Percentiles rank a stretch among this genome's conserved stretches.
Conservation (phyloP, 164 flowering plant genomes). For the Stephania cephalantha region DNA sequence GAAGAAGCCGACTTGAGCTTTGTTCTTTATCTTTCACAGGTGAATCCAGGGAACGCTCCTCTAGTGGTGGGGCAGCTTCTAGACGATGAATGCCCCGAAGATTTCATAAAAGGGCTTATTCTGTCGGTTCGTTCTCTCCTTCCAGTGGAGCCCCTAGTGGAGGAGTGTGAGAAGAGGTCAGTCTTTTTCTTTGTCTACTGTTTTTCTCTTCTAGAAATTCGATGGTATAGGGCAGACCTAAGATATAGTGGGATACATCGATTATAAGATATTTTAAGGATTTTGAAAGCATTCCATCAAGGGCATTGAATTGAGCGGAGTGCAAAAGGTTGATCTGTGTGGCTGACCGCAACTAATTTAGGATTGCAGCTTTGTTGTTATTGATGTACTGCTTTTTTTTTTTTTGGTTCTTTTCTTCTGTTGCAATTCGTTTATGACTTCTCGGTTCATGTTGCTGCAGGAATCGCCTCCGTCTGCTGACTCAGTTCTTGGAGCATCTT, state of each 20-base stretch:
- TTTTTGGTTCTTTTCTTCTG: not conserved
- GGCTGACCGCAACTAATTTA: too few relatives aligned
- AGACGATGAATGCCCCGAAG: constrained; percentile 99
- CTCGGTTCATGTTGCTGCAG: constrained; percentile 34
- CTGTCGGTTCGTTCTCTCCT: constrained; percentile 66
- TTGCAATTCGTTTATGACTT: constrained; percentile 6
- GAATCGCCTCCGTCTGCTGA: constrained; percentile 92
- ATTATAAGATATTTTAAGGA: too few relatives aligned
- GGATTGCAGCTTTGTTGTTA: too few relatives aligned
- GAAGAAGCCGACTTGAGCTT: not conserved
- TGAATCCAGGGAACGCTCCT: constrained; percentile 98
- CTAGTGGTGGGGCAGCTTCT: constrained; percentile 95
- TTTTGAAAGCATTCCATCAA: too few relatives aligned
- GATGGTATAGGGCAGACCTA: too few relatives aligned
- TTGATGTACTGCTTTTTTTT: too few relatives aligned
- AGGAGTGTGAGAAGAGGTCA: constrained; percentile 97
- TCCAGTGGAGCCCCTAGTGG: constrained; percentile 98
- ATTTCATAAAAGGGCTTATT: constrained; percentile 89
- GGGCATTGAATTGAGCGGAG: too few relatives aligned
- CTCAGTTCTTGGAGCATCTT: constrained; percentile 99
- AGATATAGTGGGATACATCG: too few relatives aligned
- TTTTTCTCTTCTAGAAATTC: too few relatives aligned
- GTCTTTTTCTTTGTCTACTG: not conserved
- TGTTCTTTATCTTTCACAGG: constrained; percentile 39
- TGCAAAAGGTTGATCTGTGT: too few relatives aligned